phyloP scores from a whole-genome alignment of 148 eudicot species.

The Rhododendron ferrugineum region DNA sequence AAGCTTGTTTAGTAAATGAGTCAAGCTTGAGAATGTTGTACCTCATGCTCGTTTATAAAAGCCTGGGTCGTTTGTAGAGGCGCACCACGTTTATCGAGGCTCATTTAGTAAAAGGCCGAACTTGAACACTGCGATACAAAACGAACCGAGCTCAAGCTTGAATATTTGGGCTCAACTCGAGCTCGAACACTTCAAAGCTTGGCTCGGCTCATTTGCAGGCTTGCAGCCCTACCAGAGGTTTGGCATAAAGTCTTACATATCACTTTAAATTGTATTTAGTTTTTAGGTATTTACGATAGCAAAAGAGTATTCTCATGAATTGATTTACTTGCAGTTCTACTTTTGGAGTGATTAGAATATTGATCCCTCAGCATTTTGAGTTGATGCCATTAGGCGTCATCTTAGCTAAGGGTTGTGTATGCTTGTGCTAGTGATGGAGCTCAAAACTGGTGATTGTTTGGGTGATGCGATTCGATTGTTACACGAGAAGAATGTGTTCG shows the following conservation, averaged over 20 bases:
- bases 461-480: conserved; percentile 23
- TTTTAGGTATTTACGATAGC: not conserved
- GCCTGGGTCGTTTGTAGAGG: too few species aligned
- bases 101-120: too few species aligned
- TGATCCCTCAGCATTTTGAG: not conserved
- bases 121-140: too few species aligned
- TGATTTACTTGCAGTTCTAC: not conserved
- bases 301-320: not conserved
- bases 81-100: too few species aligned
- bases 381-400: not conserved
- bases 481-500: conserved; percentile 30
- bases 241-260: not conserved
- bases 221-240: not conserved
- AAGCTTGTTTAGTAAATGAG: not conserved
- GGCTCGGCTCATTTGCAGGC: too few species aligned
- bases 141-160: too few species aligned
- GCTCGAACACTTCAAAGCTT: too few species aligned
- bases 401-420: not conserved
- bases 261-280: not conserved
- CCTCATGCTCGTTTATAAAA: not conserved
- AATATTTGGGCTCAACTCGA: too few species aligned
- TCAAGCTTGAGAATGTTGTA: not conserved
- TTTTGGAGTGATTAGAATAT: not conserved
- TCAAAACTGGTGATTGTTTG: conserved; percentile 25
- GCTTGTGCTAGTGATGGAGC: conserved; percentile 20